Percentiles rank a stretch among this genome's conserved stretches.
These are phyloP conservation scores for Penicillium verhagenii DNA, from an alignment of 495 filamentous ascomycete genomes.

Conservation along the genomic window DNA sequence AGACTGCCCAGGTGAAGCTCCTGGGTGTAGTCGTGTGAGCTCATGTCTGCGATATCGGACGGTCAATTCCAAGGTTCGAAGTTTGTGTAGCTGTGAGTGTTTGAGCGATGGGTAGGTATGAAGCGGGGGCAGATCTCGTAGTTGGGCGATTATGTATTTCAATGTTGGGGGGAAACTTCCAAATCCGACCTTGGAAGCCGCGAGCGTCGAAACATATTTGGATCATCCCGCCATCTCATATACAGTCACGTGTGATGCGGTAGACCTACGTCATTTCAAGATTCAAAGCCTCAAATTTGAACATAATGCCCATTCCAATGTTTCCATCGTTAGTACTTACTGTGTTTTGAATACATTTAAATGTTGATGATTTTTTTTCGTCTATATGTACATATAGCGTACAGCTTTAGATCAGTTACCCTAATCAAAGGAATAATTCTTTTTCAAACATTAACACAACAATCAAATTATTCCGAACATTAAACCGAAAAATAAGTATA, in stretches of 20 bases:
- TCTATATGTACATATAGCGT: no score
- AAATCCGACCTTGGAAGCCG: neutral
- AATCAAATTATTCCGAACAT: neutral
- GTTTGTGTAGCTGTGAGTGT: neutral
- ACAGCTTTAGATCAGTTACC: no score
- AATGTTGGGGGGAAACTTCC: no score
- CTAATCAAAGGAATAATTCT: no score
- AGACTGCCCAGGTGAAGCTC: slow-evolving; percentile 51
- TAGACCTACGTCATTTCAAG: neutral
- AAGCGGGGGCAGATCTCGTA: neutral
- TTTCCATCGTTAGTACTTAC: no score
- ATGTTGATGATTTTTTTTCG: no score
- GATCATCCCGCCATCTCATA: neutral
- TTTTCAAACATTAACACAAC: neutral
- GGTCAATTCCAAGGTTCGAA: neutral
- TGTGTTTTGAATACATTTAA: no score
- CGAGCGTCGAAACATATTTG: neutral
- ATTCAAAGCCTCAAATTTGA: no score
- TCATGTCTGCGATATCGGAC: slow-evolving; percentile 4
- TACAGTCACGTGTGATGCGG: neutral
- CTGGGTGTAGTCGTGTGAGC: slow-evolving; percentile 35
- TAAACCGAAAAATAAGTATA: neutral
- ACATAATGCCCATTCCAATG: no score
- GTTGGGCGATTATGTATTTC: no score
- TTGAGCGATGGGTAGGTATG: neutral